Conservation (phyloP, 345 rosid species). For the Ailanthus altissimus region DNA sequence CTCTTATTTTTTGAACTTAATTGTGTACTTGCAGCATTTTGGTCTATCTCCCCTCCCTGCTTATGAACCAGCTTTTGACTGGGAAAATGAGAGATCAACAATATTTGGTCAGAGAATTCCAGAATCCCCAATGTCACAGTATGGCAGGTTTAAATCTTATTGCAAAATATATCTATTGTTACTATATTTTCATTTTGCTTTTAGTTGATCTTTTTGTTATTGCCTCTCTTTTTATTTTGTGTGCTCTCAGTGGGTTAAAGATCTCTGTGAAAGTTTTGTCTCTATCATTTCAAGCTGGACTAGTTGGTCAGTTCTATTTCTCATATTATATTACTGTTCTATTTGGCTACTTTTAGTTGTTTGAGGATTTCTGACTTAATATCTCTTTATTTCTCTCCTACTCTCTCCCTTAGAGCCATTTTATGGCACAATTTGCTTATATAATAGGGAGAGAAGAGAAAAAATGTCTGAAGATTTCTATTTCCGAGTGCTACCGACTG, state of each 20-base stretch:
- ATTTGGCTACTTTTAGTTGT: slow-evolving; percentile 21
- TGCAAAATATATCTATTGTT: background rate
- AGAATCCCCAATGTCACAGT: slow-evolving; percentile 63
- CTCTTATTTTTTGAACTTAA: slow-evolving; percentile 5
- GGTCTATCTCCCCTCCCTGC: slow-evolving; percentile 95
- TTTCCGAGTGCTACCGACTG: slow-evolving; percentile 69
- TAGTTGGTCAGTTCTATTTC: slow-evolving; percentile 63
- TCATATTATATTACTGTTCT: background rate
- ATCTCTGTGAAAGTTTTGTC: slow-evolving; percentile 89
- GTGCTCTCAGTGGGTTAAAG: slow-evolving; percentile 78
- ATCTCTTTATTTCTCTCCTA: slow-evolving; percentile 31
- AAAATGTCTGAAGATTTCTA: slow-evolving; percentile 89
- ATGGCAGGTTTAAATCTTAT: slow-evolving; percentile 58
- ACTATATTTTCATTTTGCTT: background rate
- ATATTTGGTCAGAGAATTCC: slow-evolving; percentile 92
- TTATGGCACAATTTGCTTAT: slow-evolving; percentile 84
- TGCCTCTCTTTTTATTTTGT: slow-evolving; percentile 17
- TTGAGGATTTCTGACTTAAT: slow-evolving; percentile 27
- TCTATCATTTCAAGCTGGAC: slow-evolving; percentile 84
- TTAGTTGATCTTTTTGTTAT: background rate
- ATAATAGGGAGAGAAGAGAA: slow-evolving; percentile 94
- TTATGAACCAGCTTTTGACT: slow-evolving; percentile 98
- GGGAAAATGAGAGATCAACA: slow-evolving; percentile 95
- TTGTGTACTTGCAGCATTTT: slow-evolving; percentile 62
- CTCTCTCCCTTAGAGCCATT: slow-evolving; percentile 75